These are phyloP conservation scores for Geosiphon pyriformis DNA, from an alignment of 192 early-diverging fungal species.

Conservation along the genomic window DNA sequence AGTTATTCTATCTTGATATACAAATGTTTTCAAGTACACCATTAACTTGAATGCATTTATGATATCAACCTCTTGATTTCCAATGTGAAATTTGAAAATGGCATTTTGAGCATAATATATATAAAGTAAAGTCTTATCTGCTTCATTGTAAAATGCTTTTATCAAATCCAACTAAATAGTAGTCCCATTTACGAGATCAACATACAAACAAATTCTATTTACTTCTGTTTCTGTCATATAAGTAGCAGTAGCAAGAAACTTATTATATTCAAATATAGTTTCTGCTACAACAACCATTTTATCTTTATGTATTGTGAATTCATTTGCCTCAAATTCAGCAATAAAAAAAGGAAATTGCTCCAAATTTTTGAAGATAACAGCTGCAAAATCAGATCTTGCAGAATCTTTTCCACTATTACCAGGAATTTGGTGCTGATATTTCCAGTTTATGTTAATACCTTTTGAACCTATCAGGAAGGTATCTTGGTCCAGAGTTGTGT, in stretches of 20 bases:
- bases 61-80: slow-evolving; percentile 25
- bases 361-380: slow-evolving; percentile 6
- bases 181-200: slow-evolving; percentile 14
- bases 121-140: slow-evolving; percentile 24
- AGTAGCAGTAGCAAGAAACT: slow-evolving; percentile 13
- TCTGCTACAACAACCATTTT: slow-evolving; percentile 11
- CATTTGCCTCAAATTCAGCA: slow-evolving; percentile 9
- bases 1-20: slow-evolving; percentile 20
- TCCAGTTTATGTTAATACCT: slow-evolving; percentile 7
- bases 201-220: slow-evolving; percentile 15
- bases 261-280: slow-evolving; percentile 23
- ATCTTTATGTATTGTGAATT: slow-evolving; percentile 19
- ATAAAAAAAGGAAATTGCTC: slow-evolving; percentile 21
- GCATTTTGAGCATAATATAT: slow-evolving; percentile 1
- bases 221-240: slow-evolving; percentile 23
- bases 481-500: slow-evolving; percentile 16
- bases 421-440: slow-evolving; percentile 11
- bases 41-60: slow-evolving; percentile 23
- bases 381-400: slow-evolving; percentile 16
- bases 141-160: slow-evolving; percentile 22
- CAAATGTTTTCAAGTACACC: slow-evolving; percentile 18
- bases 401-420: slow-evolving; percentile 7
- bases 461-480: slow-evolving; percentile 11
- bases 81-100: slow-evolving; percentile 25
- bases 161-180: slow-evolving; percentile 19